Base-by-base conservation (phyloP, 768 basidiomycete species). In the Naganishia kalamii region DNA sequence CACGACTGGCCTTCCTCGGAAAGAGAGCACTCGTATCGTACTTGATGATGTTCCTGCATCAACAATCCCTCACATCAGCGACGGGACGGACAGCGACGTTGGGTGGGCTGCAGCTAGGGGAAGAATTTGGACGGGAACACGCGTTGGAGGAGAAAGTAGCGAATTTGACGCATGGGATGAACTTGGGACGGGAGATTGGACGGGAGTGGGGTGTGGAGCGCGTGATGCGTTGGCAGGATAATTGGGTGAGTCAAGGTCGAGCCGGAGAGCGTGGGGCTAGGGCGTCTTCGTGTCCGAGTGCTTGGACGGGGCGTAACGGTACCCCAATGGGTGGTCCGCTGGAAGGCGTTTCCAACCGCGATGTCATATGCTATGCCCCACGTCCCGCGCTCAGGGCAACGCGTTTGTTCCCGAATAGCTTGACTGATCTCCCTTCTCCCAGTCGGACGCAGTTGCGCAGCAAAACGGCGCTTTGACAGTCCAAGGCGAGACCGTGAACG, bases 171-270 rank as follows among this genome's bases (percentile, higher is more conserved):
- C 67, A 76, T 68, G 51, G 65, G 32, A 65, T 63, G 46, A 76
- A 76, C 68, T 44, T 77, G 43, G 76, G 76, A 19, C 71, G 75
- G 61, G 48, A 65, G 41, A 68, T 78, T 0, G 75, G 75, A 7
- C 32, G 51, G 29, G 17, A 29, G 21, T 76, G 75, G 74, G 60
- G 65, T 13, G 47, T 78, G n/a, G 71, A 65, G 32, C 62, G 74
- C 15, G 72, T 75, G 23, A 68, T 70, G 51, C 47, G 72, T 48
- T 70, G 67, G 67, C 50, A 68, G 48, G 54, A 52, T 40, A 65
- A 66, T 41, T 40, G 51, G 52, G 70, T 71, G 62, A 68, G 67
- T 65, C 5, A 25, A 1, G 32, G 8, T 57, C 15, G 2, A n/a
- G 17, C 19, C 21, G 27, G 50, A 29, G 50, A 27, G 12, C 25